Evolutionary conservation across 1,284 basidiomycete species (phyloP).

Genomic region (Ganoderma leucocontextum): DNA sequence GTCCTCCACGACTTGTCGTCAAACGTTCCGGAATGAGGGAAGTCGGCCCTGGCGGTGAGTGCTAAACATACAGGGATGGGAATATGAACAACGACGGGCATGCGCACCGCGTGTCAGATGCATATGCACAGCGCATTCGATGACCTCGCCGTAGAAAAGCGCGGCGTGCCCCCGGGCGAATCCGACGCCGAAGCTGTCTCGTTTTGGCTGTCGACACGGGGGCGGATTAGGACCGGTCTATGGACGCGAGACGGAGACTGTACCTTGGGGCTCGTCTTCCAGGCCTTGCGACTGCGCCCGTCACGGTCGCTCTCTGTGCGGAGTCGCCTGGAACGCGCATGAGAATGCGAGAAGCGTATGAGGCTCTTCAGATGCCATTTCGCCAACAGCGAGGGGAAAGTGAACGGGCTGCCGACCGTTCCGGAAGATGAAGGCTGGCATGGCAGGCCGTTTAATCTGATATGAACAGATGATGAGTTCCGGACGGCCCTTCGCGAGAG

Average conservation of each 20-base stretch:
- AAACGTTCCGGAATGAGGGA: background rate
- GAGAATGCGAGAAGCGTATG: background rate
- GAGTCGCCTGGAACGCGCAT: background rate
- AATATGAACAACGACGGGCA: background rate
- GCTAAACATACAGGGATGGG: background rate
- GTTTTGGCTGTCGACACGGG: background rate
- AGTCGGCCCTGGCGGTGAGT: background rate
- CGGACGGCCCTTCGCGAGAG: background rate
- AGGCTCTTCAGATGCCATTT: background rate
- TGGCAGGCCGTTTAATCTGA: background rate
- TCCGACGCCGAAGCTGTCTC: background rate
- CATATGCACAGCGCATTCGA: background rate
- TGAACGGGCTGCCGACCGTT: background rate
- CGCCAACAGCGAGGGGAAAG: background rate
- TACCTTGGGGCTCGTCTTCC: background rate
- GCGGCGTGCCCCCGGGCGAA: background rate
- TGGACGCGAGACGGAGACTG: background rate
- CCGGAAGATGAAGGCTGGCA: background rate
- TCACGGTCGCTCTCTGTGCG: background rate
- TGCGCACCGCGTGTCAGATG: slow-evolving; percentile 1
- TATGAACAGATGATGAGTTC: background rate
- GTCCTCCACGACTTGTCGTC: background rate
- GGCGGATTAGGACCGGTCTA: background rate
- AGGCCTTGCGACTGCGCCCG: background rate
- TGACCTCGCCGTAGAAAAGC: background rate